Conservation (phyloP, 164 flowering plant species). For the Pachysandra terminalis region DNA sequence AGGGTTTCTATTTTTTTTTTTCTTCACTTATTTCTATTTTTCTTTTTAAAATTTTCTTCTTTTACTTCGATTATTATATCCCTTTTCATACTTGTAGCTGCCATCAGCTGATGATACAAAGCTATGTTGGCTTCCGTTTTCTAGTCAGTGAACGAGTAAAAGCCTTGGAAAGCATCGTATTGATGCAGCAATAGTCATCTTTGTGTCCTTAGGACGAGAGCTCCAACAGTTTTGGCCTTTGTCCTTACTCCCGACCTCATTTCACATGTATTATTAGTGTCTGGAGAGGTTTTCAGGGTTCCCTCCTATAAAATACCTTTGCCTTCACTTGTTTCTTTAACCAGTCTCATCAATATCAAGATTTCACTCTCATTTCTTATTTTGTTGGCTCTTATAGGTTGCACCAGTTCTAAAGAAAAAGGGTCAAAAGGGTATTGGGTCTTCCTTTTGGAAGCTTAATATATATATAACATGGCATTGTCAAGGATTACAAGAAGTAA, state of each 20-base stretch:
- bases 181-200: neutral
- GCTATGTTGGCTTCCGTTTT: too few species aligned
- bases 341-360: too few species aligned
- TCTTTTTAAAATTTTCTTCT: too few species aligned
- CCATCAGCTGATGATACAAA: too few species aligned
- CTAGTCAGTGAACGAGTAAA: too few species aligned
- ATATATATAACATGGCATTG: slow-evolving; percentile 39
- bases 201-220: neutral
- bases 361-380: neutral
- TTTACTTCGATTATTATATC: too few species aligned
- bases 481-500: slow-evolving; percentile 47
- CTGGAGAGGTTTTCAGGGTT: neutral
- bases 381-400: neutral
- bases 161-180: neutral
- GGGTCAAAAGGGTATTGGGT: neutral
- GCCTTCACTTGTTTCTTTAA: neutral
- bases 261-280: neutral
- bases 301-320: neutral
- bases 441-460: neutral
- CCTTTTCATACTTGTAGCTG: too few species aligned
- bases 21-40: too few species aligned
- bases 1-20: too few species aligned
- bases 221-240: neutral
- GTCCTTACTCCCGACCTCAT: too few species aligned
- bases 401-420: neutral